A percentile compares a stretch with the other conserved stretches of the same genome.
phyloP scores from a whole-genome alignment of 2,329 filamentous ascomycete genomes.

The Alternaria infectoria region DNA sequence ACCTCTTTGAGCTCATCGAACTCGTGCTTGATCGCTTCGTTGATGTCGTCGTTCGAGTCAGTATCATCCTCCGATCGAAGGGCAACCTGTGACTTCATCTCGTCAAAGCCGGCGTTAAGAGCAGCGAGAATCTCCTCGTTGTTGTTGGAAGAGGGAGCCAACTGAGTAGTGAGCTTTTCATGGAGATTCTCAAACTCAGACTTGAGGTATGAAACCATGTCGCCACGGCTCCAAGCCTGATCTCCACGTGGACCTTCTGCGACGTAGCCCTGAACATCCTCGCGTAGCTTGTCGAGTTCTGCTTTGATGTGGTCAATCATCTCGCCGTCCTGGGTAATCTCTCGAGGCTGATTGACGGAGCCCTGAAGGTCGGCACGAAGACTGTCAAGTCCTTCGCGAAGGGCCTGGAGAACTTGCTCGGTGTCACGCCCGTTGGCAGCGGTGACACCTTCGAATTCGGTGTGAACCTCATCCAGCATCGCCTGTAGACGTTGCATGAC shows the following conservation, averaged over 20 bases:
- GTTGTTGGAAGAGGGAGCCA: slow-evolving; percentile 38
- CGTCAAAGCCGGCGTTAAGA: slow-evolving; percentile 49
- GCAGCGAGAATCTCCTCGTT: slow-evolving; percentile 50
- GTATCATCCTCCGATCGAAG: slow-evolving; percentile 45
- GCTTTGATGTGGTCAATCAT: slow-evolving; percentile 72
- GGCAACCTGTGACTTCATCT: slow-evolving; percentile 50
- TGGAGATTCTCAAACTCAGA: slow-evolving; percentile 68
- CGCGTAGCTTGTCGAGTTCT: slow-evolving; percentile 69
- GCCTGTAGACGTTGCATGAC: slow-evolving; percentile 66
- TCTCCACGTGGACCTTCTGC: slow-evolving; percentile 53
- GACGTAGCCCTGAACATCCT: slow-evolving; percentile 63
- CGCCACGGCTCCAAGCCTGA: slow-evolving; percentile 48
- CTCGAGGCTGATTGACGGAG: slow-evolving; percentile 76
- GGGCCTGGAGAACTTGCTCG: slow-evolving; percentile 85
- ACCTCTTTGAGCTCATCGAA: slow-evolving; percentile 82
- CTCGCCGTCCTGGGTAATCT: slow-evolving; percentile 75
- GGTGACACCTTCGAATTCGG: slow-evolving; percentile 77
- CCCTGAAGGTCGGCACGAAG: slow-evolving; percentile 80
- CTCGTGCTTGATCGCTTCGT: slow-evolving; percentile 78
- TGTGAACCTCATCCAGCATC: slow-evolving; percentile 66
- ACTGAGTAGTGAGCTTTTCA: slow-evolving; percentile 61
- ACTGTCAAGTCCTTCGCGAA: slow-evolving; percentile 84
- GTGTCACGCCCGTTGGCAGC: slow-evolving; percentile 80
- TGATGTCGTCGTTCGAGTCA: slow-evolving; percentile 54
- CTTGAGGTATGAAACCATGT: slow-evolving; percentile 59